A percentile compares a stretch with the other conserved stretches of the same genome.
Conservation (phyloP, 2,329 filamentous ascomycete species). For the Furcasterigmium sp. region DNA sequence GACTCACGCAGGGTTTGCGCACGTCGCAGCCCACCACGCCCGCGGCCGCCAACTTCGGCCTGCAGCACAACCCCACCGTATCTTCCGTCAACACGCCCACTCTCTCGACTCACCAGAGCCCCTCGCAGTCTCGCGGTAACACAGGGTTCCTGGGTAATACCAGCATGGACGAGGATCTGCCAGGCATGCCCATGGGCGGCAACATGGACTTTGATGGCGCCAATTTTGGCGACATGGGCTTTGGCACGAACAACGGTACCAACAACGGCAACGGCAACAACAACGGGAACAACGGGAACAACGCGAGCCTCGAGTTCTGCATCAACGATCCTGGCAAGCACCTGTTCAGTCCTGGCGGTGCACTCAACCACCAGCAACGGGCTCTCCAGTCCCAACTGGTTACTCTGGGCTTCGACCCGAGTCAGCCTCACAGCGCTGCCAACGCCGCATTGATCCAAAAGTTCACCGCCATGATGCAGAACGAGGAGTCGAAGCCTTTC, state of each 20-base stretch:
- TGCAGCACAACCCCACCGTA: slow-evolving; percentile 91
- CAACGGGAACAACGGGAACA: slow-evolving; percentile 44
- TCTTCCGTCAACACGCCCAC: slow-evolving; percentile 97
- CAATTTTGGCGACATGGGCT: slow-evolving; percentile 45
- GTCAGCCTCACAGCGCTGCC: slow-evolving; percentile 73
- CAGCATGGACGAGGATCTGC: slow-evolving; percentile 70
- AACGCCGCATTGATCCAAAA: slow-evolving; percentile 53
- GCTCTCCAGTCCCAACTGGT: slow-evolving; percentile 63
- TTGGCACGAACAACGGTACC: slow-evolving; percentile 38
- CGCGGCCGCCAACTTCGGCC: slow-evolving; percentile 67
- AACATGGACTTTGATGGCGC: slow-evolving; percentile 53
- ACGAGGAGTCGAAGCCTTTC: slow-evolving; percentile 95
- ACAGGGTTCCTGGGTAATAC: slow-evolving; percentile 35
- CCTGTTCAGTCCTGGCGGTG: slow-evolving; percentile 79
- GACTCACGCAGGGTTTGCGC: slow-evolving; percentile 70
- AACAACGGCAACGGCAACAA: slow-evolving; percentile 32
- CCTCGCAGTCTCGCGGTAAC: slow-evolving; percentile 35
- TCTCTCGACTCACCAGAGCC: slow-evolving; percentile 70
- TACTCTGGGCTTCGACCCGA: slow-evolving; percentile 69
- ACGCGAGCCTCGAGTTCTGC: slow-evolving; percentile 43
- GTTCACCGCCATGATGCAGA: slow-evolving; percentile 57
- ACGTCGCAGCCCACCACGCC: slow-evolving; percentile 85
- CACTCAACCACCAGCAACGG: slow-evolving; percentile 56
- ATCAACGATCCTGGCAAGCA: slow-evolving; percentile 96
- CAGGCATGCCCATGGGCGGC: slow-evolving; percentile 56